Evolutionary conservation across 805 yeast genomes (phyloP).

Genomic region (Lipomyces chichibuensis): DNA sequence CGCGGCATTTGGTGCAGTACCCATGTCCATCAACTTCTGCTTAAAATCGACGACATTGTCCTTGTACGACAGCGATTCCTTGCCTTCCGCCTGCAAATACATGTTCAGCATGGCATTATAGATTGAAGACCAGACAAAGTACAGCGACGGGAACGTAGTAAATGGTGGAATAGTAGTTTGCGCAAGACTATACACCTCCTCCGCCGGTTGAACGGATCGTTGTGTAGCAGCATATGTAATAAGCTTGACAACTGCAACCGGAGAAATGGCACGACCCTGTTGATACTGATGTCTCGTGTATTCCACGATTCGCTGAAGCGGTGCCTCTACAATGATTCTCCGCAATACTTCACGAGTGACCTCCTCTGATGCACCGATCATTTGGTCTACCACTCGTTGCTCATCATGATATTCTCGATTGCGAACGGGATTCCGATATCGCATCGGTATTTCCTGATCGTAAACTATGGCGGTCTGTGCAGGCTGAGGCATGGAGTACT

Average conservation of each 20-base stretch:
- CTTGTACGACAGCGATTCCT: slow-evolving; percentile 35
- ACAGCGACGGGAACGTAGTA: slow-evolving; percentile 17
- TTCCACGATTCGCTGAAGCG: slow-evolving; percentile 5
- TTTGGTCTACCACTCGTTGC: slow-evolving; percentile 10
- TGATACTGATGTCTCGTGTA: slow-evolving; percentile 10
- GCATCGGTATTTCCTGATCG: slow-evolving; percentile 10
- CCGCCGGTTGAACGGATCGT: slow-evolving; percentile 17
- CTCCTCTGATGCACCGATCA: slow-evolving; percentile 10
- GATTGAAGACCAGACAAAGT: slow-evolving; percentile 39
- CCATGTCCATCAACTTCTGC: slow-evolving; percentile 38
- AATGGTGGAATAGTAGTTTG: slow-evolving; percentile 23
- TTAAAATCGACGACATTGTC: slow-evolving; percentile 40
- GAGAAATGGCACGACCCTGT: slow-evolving; percentile 14
- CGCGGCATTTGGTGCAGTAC: slow-evolving; percentile 43
- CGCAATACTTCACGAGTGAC: slow-evolving; percentile 14
- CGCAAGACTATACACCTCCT: slow-evolving; percentile 23
- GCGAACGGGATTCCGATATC: neutral
- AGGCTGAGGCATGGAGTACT: slow-evolving; percentile 9
- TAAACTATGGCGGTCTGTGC: neutral
- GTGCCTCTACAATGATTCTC: slow-evolving; percentile 6
- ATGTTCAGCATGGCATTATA: slow-evolving; percentile 40
- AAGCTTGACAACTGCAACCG: slow-evolving; percentile 18
- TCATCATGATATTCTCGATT: neutral
- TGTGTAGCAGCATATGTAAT: slow-evolving; percentile 22
- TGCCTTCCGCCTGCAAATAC: slow-evolving; percentile 38